Evolutionary conservation across 2,329 filamentous ascomycete species (phyloP).

Genomic region (Bipolaris bicolor): DNA sequence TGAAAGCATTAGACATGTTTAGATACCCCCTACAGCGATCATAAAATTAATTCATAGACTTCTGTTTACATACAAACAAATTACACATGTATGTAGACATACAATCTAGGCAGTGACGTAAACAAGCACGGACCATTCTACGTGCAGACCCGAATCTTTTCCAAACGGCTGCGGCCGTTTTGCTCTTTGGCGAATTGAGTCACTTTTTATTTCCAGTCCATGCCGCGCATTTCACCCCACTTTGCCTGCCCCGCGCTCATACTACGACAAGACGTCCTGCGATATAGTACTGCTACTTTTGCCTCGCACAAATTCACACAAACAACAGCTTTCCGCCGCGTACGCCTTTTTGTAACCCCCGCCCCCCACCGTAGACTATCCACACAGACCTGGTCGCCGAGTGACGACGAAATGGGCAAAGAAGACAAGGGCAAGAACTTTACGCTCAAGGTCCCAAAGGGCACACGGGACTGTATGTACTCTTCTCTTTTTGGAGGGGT

Average conservation of each 20-base stretch:
- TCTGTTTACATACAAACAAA: not conserved
- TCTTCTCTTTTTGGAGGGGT: not conserved
- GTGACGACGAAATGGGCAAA: conserved; percentile 54
- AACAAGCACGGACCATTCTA: conserved; percentile 22
- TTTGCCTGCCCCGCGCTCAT: conserved; percentile 40
- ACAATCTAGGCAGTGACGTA: conserved; percentile 13
- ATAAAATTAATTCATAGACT: conserved; percentile 11
- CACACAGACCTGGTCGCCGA: conserved; percentile 20
- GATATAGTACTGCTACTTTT: conserved; percentile 27
- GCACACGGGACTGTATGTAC: conserved; percentile 83
- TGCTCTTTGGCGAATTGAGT: conserved; percentile 33
- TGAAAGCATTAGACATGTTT: conserved; percentile 6
- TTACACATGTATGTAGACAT: too few relatives aligned
- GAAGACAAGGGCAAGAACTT: conserved; percentile 56
- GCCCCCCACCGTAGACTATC: conserved; percentile 24
- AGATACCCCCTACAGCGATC: conserved; percentile 3
- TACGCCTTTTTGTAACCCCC: conserved; percentile 6
- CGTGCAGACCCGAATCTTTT: conserved; percentile 16
- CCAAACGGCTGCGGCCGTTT: conserved; percentile 20
- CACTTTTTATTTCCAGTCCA: conserved; percentile 37
- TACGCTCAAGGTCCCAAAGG: conserved; percentile 87
- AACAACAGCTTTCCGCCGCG: conserved; percentile 13
- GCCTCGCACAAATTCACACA: conserved; percentile 22
- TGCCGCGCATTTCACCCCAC: conserved; percentile 40
- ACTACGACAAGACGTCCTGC: conserved; percentile 30